Conservation (phyloP, 495 filamentous ascomycete genomes). For the Penicillium egyptiacum region DNA sequence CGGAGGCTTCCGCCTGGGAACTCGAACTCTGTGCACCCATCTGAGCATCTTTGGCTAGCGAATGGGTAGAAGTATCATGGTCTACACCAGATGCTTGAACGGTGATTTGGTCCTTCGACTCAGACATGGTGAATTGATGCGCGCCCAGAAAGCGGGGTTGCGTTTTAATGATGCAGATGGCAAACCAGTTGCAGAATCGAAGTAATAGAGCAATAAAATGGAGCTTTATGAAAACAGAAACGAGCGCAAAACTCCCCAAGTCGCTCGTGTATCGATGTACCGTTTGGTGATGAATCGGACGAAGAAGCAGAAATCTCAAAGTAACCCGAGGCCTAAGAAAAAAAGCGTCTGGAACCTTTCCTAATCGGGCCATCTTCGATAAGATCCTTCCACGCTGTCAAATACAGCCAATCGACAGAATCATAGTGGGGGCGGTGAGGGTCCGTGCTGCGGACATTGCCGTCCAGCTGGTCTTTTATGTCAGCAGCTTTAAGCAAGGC, state of each 20-base stretch:
- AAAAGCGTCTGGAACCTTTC: slow-evolving; percentile 31
- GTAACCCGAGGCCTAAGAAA: not conserved
- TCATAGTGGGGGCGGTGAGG: slow-evolving; percentile 15
- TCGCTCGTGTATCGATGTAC: slow-evolving; percentile 44
- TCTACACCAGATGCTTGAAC: slow-evolving; percentile 25
- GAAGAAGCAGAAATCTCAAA: slow-evolving; percentile 11
- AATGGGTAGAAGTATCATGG: slow-evolving; percentile 2
- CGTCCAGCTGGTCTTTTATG: slow-evolving; percentile 1
- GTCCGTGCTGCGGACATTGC: slow-evolving; percentile 10
- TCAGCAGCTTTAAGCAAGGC: not conserved
- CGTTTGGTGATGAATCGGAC: not conserved
- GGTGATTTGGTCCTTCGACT: slow-evolving; percentile 30
- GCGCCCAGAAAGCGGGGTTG: slow-evolving; percentile 13
- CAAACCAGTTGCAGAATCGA: slow-evolving; percentile 12
- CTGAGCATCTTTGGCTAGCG: slow-evolving; percentile 28
- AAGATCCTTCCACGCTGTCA: slow-evolving; percentile 22
- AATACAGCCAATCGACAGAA: slow-evolving; percentile 4
- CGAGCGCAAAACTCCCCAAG: slow-evolving; percentile 63
- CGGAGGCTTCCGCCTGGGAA: slow-evolving; percentile 17
- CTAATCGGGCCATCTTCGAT: slow-evolving; percentile 22
- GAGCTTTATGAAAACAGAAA: slow-evolving; percentile 45
- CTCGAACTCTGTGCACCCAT: slow-evolving; percentile 21
- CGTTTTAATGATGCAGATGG: not conserved
- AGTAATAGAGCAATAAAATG: slow-evolving; percentile 14
- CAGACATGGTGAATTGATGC: slow-evolving; percentile 24